Evolutionary conservation across 2,329 filamentous ascomycete genomes (phyloP), one percentile per base, ranked within the genome.

Genomic region (Epichloe sylvatica): DNA sequence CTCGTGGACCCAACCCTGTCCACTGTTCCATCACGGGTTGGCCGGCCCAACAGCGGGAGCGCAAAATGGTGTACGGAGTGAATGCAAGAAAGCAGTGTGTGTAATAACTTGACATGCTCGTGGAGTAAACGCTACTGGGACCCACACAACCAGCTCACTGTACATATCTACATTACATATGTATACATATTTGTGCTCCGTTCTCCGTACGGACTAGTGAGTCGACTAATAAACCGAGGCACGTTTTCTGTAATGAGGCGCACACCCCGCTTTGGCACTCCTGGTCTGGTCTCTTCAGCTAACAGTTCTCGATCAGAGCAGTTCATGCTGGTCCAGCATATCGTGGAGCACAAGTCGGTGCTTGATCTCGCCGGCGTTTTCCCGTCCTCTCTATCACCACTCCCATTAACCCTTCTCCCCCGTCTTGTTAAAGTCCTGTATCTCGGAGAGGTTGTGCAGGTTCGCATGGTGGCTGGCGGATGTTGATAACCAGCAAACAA

Each of bases 401-500:
- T 30, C 25, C 25, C 25, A 30, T 30, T 9, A 11, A 30, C 25
- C 8, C 25, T 11, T 30, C 25, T 25, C 7, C 1, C 6, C 25
- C 25, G 7, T 25, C 25, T 25, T 25, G 25, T 25, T 25, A 2
- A 25, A 25, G 25, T 25, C 25, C 25, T 25, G 2, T 8, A 25
- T 25, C 7, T 25, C 25, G 25, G 38, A 19, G 38, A 19, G 21
- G 11, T 19, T 13, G n/a, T 40, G n/a, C 5, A 40, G 9, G 38
- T 40, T 19, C 38, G 19, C 35, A 37, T 37, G 40, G 46, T 35
- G 17, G 15, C 7, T 41, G 45, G 45, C 21, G 21, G 21, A 23
- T 23, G 21, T 5, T 41, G 49, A 48, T 40, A 40, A 51, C 49
- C 40, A 41, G 49, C 46, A 23, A 49, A 21, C 5, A 17, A 40